Evolutionary conservation across 495 filamentous ascomycete species (phyloP).

Genomic region (Penicillium atrosanguineum): DNA sequence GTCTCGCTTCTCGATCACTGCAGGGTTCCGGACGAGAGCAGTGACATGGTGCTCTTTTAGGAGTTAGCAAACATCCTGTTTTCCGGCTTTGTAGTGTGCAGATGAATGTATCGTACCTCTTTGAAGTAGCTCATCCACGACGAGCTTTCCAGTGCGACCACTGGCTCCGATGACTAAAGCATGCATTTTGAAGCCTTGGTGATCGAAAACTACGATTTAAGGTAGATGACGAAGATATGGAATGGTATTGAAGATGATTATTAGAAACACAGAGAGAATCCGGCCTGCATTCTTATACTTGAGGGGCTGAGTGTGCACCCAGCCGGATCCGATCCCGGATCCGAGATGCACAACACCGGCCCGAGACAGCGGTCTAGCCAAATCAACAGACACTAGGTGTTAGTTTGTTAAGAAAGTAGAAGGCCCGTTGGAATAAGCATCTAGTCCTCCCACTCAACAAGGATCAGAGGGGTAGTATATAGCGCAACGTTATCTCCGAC

Average conservation of each 20-base stretch:
- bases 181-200: conserved; percentile 25
- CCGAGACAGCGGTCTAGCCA: too few species aligned
- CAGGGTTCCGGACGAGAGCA: conserved; percentile 19
- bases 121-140: conserved; percentile 32
- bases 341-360: too few species aligned
- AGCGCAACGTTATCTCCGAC: conserved; percentile 10
- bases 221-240: too few species aligned
- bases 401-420: too few species aligned
- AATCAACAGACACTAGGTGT: too few species aligned
- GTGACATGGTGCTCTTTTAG: conserved; percentile 20
- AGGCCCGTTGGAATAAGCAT: too few species aligned
- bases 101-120: conserved; percentile 7
- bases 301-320: too few species aligned
- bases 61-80: background rate
- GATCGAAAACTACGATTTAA: background rate
- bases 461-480: conserved; percentile 22
- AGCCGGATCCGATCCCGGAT: too few species aligned
- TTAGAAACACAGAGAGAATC: too few species aligned
- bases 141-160: conserved; percentile 42
- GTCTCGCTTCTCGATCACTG: conserved; percentile 6
- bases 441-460: conserved; percentile 13
- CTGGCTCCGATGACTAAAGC: conserved; percentile 42
- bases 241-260: too few species aligned
- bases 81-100: background rate
- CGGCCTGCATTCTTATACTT: too few species aligned